Percentiles rank a stretch among this genome's conserved stretches.
These are phyloP conservation scores for Epichloe typhina DNA, from an alignment of 2,329 filamentous ascomycete species.

Conservation along the genomic window DNA sequence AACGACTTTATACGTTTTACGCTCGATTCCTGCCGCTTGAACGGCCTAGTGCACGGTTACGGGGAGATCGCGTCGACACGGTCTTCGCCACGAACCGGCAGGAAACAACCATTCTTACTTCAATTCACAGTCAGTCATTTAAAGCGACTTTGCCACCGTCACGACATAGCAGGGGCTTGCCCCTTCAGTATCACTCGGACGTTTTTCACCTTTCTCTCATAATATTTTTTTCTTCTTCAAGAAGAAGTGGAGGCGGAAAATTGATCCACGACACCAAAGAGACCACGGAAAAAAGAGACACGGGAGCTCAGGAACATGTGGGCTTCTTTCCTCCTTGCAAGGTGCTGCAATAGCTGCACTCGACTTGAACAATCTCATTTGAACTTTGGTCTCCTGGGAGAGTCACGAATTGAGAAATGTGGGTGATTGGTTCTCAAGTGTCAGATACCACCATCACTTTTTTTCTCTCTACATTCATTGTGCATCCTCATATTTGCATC, in stretches of 20 bases:
- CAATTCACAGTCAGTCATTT: constrained; percentile 27
- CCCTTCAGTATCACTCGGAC: constrained; percentile 1
- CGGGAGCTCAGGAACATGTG: too few species aligned
- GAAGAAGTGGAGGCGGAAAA: neutral
- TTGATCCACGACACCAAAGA: neutral
- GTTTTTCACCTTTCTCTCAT: neutral
- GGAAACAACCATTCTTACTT: constrained; percentile 15
- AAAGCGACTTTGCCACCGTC: constrained; percentile 17
- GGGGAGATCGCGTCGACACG: neutral
- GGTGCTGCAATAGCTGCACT: neutral
- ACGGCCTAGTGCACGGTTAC: neutral
- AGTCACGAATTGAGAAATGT: neutral
- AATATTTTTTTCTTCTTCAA: neutral
- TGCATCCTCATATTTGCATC: neutral
- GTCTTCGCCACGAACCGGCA: neutral
- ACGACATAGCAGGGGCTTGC: constrained; percentile 15
- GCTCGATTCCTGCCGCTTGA: neutral
- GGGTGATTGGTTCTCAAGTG: neutral
- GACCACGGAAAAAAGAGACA: neutral
- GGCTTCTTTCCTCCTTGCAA: neutral
- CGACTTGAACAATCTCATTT: neutral
- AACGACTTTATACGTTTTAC: neutral
- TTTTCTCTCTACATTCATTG: constrained; percentile 2
- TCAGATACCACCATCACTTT: neutral
- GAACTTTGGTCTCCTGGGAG: neutral